Base-by-base conservation (phyloP, 192 early-diverging fungal species). In the Backusella mclennaniae region DNA sequence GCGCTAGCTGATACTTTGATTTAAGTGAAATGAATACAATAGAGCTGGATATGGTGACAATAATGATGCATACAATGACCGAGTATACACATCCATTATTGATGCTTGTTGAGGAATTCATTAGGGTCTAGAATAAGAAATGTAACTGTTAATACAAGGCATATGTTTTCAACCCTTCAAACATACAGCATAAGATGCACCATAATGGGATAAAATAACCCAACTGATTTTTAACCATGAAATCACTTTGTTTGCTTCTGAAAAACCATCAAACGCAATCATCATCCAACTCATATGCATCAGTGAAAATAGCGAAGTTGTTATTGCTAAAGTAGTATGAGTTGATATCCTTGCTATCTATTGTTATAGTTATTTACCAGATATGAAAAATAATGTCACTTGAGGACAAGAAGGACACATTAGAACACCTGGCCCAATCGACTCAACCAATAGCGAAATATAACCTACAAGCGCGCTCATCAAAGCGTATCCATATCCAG, bases 201-300 rank as follows among this genome's bases (percentile, higher is more conserved):
- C 93, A 69, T 88, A 89, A 79, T 95, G 93, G 21, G 88, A 82
- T 6, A 86, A 4, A 23, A 91, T 35, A 15, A 89, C 88, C 81
- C 86, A 91, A 12, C 75, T 68, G 41, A 89, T 79, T 42, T 89
- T 83, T 35, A 76, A 59, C 73, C 79, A 87, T 1, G 84, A 81
- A 3, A 26, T 12, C 14, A 35, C 15, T 39, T 23, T 59, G 19
- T 33, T 63, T 38, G 73, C 31, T 14, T 71, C 44, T 44, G 82
- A 83, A 78, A 87, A 91, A 31, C 91, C 91, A 36, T 93, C 90
- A 82, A 93, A 94, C 1, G 89, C 87, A 35, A 94, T 80, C 82
- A 94, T 89, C 84, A 88, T 93, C 93, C 93, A 95, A 4, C 81
- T 82, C 35, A 88, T 89, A 73, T 95, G 89, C 38, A 92, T 85